Base-by-base conservation (phyloP, 2,329 filamentous ascomycete species). In the Verticillium nonalfalfae region DNA sequence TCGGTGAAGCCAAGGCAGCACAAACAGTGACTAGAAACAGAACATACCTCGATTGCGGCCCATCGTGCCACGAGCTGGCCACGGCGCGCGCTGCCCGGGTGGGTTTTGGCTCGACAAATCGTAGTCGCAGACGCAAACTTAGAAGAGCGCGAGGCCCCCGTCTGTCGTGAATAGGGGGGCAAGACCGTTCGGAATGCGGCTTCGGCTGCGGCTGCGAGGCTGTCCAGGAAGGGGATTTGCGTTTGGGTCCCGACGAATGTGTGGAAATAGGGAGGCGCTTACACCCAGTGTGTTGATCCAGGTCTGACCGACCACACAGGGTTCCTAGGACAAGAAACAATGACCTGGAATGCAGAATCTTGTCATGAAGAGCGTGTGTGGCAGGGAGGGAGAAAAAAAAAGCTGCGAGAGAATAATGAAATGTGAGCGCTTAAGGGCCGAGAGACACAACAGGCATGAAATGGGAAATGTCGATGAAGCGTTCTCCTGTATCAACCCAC, bases 11-110 rank as follows among this genome's bases (percentile, higher is more conserved):
- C 39, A 40, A 14, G 39, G 11, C 13, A 40, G 15, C 39, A 40
- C 39, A 40, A 36, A 40, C 39, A 40, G 39, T 13, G 2, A 36
- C 21, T 9, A 21, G 45, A 50, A 50, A 7, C 7, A 13, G 62
- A 67, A 82, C 80, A 72, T 75, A 83, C 81, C 81, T 74, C 81
- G 78, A 80, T 80, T 83, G 69, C 81, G 79, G 70, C 73, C 80
- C 81, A 83, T 83, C 66, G 75, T 81, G 55, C 45, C 45, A 50
- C 45, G 45, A 50, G 45, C 45, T 50, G 45, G 15, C 45, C 45
- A 50, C 45, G 45, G 45, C 45, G 26, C 26, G 18, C n/a, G 13
- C 9, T 9, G 45, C 6, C 45, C n/a, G 45, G 45, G 45, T 4
- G 18, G 45, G 7, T 21, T 15, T n/a, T 26, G 26, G 35, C 13